Conservation (phyloP, 2,329 filamentous ascomycete genomes). For the Sarocladium brachiariae region DNA sequence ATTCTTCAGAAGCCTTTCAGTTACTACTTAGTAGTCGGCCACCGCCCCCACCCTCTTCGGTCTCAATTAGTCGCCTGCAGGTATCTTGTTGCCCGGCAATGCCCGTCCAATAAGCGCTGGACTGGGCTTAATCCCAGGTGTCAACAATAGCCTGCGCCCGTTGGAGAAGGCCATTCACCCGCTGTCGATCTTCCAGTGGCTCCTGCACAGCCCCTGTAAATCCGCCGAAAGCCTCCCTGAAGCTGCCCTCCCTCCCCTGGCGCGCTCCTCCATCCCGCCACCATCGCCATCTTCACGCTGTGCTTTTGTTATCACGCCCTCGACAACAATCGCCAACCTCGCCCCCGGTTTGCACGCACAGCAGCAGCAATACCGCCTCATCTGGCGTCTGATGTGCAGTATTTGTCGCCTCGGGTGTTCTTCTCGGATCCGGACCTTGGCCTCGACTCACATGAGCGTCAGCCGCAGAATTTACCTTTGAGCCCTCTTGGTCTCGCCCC, state of each 20-base stretch:
- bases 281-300: not conserved
- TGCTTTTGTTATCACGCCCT: slow-evolving; percentile 7
- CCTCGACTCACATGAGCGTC: not conserved
- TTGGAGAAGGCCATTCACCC: no score
- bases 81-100: no score
- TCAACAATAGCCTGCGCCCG: no score
- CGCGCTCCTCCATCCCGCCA: slow-evolving; percentile 1
- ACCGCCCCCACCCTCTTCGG: no score
- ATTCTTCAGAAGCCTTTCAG: no score
- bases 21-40: no score
- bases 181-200: not conserved
- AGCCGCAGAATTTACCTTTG: not conserved
- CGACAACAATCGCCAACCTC: slow-evolving; percentile 7
- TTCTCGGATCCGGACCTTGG: not conserved
- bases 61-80: no score
- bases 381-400: not conserved
- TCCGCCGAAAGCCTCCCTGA: not conserved
- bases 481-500: slow-evolving; percentile 1
- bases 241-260: not conserved
- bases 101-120: no score
- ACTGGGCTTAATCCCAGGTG: no score
- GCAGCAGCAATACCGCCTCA: not conserved
- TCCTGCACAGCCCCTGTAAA: not conserved
- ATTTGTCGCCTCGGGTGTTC: not conserved
- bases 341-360: not conserved